Percentiles rank a stretch among this genome's conserved stretches.
phyloP scores from a whole-genome alignment of 2,329 filamentous ascomycete species.

The Exophiala dermatitidis region DNA sequence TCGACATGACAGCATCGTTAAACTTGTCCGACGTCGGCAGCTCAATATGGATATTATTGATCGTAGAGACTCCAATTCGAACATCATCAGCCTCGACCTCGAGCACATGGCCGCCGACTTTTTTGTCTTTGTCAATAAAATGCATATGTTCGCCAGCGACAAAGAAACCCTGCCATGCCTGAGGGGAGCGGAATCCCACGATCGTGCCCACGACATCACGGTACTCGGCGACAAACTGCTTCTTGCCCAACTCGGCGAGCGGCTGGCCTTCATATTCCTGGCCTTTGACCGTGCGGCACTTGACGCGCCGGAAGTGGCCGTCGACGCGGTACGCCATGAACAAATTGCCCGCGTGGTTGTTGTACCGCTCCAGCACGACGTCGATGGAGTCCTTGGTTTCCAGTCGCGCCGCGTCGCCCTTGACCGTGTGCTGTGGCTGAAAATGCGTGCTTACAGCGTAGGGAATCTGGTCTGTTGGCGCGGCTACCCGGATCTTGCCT shows the following conservation, averaged over 20 bases:
- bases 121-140: constrained; percentile 35
- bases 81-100: constrained; percentile 33
- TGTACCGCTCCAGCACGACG: constrained; percentile 20
- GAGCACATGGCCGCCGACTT: constrained; percentile 37
- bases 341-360: constrained; percentile 26
- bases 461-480: constrained; percentile 34
- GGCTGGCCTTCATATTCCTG: constrained; percentile 30
- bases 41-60: constrained; percentile 36
- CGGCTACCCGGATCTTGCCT: constrained; percentile 32
- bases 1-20: constrained; percentile 29
- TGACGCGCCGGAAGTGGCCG: constrained; percentile 27
- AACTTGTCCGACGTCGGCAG: constrained; percentile 36
- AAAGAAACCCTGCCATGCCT: constrained; percentile 37
- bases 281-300: constrained; percentile 29
- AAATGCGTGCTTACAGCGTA: constrained; percentile 34
- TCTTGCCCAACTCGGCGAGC: constrained; percentile 34
- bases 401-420: constrained; percentile 8
- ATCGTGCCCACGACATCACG: constrained; percentile 35
- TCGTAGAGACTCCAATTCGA: constrained; percentile 34
- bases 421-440: constrained; percentile 26
- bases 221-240: constrained; percentile 36
- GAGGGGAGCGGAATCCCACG: constrained; percentile 39
- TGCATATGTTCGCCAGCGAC: constrained; percentile 40
- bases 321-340: constrained; percentile 30
- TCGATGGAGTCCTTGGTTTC: constrained; percentile 26